These are phyloP conservation scores for Sordariomycetes sp. DNA, from an alignment of 2,329 filamentous ascomycete species.

Conservation along the genomic window DNA sequence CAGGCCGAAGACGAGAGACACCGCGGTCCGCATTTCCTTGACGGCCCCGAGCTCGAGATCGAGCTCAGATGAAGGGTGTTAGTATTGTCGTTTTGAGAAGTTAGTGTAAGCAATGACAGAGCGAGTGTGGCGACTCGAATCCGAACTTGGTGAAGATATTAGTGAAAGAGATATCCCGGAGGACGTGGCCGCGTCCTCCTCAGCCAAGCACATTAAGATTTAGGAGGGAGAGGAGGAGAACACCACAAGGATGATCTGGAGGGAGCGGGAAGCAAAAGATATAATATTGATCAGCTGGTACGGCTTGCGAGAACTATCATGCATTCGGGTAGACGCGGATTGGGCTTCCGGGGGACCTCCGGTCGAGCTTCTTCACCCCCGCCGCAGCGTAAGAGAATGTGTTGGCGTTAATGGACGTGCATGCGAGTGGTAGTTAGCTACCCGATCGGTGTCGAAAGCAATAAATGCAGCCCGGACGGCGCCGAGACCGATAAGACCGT, in stretches of 20 bases:
- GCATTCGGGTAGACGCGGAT: background rate
- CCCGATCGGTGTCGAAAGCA: too few species aligned
- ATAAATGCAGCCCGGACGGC: too few species aligned
- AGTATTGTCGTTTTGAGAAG: background rate
- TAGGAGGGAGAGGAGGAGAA: background rate
- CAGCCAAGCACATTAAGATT: background rate
- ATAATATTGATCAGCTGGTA: background rate
- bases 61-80: background rate
- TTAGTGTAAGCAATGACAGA: background rate
- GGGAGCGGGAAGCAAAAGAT: background rate
- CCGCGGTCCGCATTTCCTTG: background rate
- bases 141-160: background rate
- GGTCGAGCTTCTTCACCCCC: too few species aligned
- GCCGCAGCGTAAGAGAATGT: too few species aligned
- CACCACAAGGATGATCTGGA: background rate
- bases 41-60: background rate
- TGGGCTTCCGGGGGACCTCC: background rate
- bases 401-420: too few species aligned
- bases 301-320: background rate
- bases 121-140: background rate
- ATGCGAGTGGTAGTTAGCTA: too few species aligned
- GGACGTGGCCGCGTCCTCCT: background rate
- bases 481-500: too few species aligned
- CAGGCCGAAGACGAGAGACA: constrained; percentile 19
- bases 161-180: background rate